Percentiles rank a stretch among this genome's conserved stretches.
phyloP scores from a whole-genome alignment of 2,329 filamentous ascomycete species.

The Penicillium palitans region DNA sequence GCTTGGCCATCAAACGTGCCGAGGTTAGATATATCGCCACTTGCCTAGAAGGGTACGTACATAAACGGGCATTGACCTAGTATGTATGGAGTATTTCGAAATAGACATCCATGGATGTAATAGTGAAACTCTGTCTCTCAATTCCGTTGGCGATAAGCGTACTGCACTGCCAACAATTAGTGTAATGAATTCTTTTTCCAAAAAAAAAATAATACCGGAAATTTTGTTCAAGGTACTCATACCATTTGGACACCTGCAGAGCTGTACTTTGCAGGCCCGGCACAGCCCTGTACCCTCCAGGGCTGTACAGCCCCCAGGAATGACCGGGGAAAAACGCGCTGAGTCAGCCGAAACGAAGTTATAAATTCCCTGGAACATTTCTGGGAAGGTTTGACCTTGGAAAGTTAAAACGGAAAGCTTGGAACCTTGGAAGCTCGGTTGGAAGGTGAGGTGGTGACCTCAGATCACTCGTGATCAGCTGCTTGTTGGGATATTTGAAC shows the following conservation, averaged over 20 bases:
- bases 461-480: background rate
- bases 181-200: background rate
- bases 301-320: background rate
- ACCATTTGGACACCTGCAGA: background rate
- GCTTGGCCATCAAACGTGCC: conserved; percentile 1
- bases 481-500: conserved; percentile 3
- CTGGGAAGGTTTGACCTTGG: too few species aligned
- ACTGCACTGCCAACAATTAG: background rate
- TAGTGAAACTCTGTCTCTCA: background rate
- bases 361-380: background rate
- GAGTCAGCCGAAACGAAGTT: background rate
- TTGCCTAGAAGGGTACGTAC: background rate
- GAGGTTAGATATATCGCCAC: background rate
- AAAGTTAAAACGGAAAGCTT: too few species aligned
- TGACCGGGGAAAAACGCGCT: background rate
- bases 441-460: background rate
- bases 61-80: too few species aligned
- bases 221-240: background rate
- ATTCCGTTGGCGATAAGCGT: background rate
- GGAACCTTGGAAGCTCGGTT: background rate
- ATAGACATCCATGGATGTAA: too few species aligned
- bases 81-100: too few species aligned
- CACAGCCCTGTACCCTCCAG: background rate
- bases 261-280: background rate
- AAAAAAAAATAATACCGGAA: background rate